Evolutionary conservation across 345 rosid genomes (phyloP), one percentile per base, ranked within the genome.

Genomic region (Pugionium cornutum): DNA sequence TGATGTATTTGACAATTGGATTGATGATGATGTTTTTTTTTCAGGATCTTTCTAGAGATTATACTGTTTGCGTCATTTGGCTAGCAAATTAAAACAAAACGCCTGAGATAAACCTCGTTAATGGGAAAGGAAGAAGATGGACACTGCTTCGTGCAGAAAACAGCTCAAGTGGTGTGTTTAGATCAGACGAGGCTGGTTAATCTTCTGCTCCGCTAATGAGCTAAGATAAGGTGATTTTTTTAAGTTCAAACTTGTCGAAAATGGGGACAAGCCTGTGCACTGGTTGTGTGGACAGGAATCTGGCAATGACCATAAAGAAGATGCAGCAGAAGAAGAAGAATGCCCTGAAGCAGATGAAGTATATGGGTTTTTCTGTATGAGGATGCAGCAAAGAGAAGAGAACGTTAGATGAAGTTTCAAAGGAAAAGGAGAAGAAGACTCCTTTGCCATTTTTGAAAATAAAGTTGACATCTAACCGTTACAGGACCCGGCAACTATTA

Each of bases 141-240:
- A 50, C 48, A 28, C 9, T 65, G 61, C 1, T 30, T 29, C 54
- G 65, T 50, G 26, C 70, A 0, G 58, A 9, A 57, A 72, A 72
- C 76, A 51, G 0, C 29, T 42, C 76, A 58, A 72, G 29, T 50
- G 43, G 61, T 72, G 70, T 58, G 41, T 72, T 58, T 72, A 64
- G 54, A 72, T 72, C 61, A 65, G 70, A 65, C 42, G 26, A 42
- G 71, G 76, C 29, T 72, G 76, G 76, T 4, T 4, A 4, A 58
- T 50, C 30, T 65, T 72, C 26, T 72, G 76, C 43, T 34, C 10
- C 1, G 32, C 35, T 34, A 72, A 72, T 58, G 49, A 7, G 42
- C 7, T 72, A 51, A 7, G 6, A 6, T 29, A 9, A 51, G 76
- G 55, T 9, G 66, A 72, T 6, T 1, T 18, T 0, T 65, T 71